Conservation (phyloP, 1,284 basidiomycete genomes). For the Afroboletus lepidellus region DNA sequence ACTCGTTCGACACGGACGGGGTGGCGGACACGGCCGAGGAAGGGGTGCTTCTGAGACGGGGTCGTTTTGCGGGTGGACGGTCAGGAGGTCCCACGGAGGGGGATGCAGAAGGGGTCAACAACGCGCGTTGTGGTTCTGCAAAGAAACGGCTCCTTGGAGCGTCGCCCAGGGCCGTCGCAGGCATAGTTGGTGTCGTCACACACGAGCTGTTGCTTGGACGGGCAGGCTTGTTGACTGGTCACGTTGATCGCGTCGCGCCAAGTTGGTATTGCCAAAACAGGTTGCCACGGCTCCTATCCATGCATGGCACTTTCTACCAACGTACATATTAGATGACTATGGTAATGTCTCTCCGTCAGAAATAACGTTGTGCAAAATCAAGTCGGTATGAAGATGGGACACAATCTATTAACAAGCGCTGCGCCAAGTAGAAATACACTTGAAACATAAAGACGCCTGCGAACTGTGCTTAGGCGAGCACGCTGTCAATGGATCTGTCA, state of each 20-base stretch:
- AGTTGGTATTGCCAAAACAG: slow-evolving; percentile 18
- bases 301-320: slow-evolving; percentile 17
- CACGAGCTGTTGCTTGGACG: slow-evolving; percentile 1
- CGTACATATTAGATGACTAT: slow-evolving; percentile 16
- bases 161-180: slow-evolving; percentile 4
- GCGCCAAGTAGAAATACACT: slow-evolving; percentile 13
- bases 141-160: slow-evolving; percentile 1
- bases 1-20: slow-evolving; percentile 30
- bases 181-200: slow-evolving; percentile 15
- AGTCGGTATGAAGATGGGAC: slow-evolving; percentile 9
- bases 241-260: slow-evolving; percentile 24
- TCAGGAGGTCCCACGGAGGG: slow-evolving; percentile 32
- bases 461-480: background rate
- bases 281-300: background rate
- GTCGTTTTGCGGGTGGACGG: slow-evolving; percentile 40
- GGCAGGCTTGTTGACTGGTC: slow-evolving; percentile 9
- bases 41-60: slow-evolving; percentile 35
- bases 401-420: slow-evolving; percentile 4
- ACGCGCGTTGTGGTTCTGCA: slow-evolving; percentile 11
- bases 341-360: slow-evolving; percentile 1
- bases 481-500: background rate
- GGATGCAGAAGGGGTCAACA: slow-evolving; percentile 31
- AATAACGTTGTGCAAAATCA: slow-evolving; percentile 15
- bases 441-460: slow-evolving; percentile 4
- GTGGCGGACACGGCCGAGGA: slow-evolving; percentile 29